These are phyloP conservation scores for Fusarium sp. DNA, from an alignment of 2,329 filamentous ascomycete species.

Conservation along the genomic window DNA sequence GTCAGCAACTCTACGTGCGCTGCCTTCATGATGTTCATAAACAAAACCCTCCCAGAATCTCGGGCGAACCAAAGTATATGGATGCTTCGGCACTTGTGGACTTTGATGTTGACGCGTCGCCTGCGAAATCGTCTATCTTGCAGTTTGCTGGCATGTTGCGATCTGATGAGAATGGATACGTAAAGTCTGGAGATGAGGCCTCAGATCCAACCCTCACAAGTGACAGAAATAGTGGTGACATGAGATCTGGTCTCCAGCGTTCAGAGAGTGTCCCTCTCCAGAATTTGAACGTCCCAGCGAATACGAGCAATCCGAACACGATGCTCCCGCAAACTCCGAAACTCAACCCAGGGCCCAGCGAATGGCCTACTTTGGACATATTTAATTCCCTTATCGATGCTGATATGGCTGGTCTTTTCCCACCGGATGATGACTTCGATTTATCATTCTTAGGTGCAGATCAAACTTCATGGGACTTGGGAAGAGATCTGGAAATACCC, in stretches of 20 bases:
- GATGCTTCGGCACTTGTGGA: rapidly evolving
- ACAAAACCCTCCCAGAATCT: rapidly evolving
- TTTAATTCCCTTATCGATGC: slow-evolving; percentile 16
- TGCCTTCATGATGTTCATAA: neutral
- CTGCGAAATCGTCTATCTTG: neutral
- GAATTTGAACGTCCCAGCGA: too few relatives aligned
- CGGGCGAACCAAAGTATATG: neutral
- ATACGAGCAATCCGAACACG: neutral
- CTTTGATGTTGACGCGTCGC: neutral
- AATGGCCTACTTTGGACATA: slow-evolving; percentile 2
- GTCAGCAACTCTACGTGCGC: neutral
- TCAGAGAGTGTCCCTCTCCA: neutral
- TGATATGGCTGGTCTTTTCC: slow-evolving; percentile 14
- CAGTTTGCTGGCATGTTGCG: neutral
- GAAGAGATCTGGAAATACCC: neutral
- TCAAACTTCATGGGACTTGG: neutral
- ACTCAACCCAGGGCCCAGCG: rapidly evolving
- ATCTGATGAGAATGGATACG: neutral
- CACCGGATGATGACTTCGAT: neutral
- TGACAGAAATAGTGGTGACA: rapidly evolving
- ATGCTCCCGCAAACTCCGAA: rapidly evolving
- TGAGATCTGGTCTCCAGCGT: rapidly evolving
- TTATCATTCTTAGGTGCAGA: neutral
- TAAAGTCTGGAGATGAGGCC: neutral
- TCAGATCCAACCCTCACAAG: rapidly evolving